A percentile compares a stretch with the other conserved stretches of the same genome.
phyloP scores from a whole-genome alignment of 2,329 filamentous ascomycete genomes.

The Colletotrichum nymphaeae region DNA sequence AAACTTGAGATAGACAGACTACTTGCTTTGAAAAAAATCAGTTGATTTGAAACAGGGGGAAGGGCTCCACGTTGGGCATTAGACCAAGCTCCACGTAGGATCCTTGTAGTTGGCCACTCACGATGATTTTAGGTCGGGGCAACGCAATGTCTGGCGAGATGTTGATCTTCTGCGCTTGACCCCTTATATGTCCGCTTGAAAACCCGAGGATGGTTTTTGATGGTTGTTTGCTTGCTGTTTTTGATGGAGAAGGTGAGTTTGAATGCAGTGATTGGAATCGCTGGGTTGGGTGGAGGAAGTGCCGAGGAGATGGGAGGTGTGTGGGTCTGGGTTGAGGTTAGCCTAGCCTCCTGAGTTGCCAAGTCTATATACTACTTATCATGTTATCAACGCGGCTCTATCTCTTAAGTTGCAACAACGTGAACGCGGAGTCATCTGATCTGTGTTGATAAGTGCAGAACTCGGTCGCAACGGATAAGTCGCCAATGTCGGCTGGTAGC shows the following conservation, averaged over 20 bases:
- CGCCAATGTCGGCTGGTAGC: neutral
- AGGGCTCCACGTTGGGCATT: neutral
- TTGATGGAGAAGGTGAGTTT: neutral
- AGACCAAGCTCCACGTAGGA: neutral
- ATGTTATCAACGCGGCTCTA: no score
- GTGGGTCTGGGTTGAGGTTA: neutral
- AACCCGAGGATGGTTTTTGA: neutral
- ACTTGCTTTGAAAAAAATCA: no score
- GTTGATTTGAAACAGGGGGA: conserved; percentile 15
- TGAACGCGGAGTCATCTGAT: no score
- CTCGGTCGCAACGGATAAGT: neutral
- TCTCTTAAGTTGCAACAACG: neutral
- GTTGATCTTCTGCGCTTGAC: neutral
- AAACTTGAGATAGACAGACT: no score
- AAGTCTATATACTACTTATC: neutral
- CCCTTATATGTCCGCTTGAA: neutral
- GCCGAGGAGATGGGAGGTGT: neutral
- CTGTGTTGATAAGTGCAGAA: no score
- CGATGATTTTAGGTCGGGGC: neutral
- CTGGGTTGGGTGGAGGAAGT: neutral
- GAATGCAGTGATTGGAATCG: neutral
- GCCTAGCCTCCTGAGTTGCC: neutral
- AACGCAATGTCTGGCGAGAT: neutral
- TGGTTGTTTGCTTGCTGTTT: neutral
- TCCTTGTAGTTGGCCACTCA: neutral